A percentile compares a stretch with the other conserved stretches of the same genome.
Conservation (phyloP, 2,329 filamentous ascomycete genomes). For the Fusarium anguioides region DNA sequence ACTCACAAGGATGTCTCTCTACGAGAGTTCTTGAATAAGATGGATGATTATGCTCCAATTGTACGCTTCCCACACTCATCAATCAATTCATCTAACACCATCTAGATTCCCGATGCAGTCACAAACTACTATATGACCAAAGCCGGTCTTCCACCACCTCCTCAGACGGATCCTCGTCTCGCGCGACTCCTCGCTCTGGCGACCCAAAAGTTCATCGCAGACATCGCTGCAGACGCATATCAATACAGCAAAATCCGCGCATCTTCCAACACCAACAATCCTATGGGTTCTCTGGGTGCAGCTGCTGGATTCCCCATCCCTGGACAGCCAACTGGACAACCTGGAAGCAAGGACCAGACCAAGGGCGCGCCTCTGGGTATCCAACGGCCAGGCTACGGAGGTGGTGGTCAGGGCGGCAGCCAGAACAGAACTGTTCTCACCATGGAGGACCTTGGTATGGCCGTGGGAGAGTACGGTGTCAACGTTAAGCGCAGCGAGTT, state of each 20-base stretch:
- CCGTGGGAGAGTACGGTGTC: conserved; percentile 95
- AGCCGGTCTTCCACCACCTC: conserved; percentile 91
- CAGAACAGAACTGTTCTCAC: conserved; percentile 95
- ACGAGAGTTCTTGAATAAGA: conserved; percentile 92
- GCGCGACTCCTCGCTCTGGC: conserved; percentile 94
- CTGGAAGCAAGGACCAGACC: conserved; percentile 67
- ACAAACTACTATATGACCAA: conserved; percentile 98
- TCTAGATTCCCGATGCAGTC: conserved; percentile 90
- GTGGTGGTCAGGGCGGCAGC: conserved; percentile 87
- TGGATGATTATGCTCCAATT: conserved; percentile 98
- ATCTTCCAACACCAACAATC: conserved; percentile 89
- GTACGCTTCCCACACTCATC: conserved; percentile 63
- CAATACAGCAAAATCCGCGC: conserved; percentile 96
- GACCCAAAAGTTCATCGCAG: conserved; percentile 99
- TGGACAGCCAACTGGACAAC: conserved; percentile 69
- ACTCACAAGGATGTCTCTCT: conserved; percentile 92
- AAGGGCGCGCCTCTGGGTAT: conserved; percentile 74
- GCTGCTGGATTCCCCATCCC: conserved; percentile 75
- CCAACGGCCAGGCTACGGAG: conserved; percentile 83
- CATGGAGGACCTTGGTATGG: conserved; percentile 99
- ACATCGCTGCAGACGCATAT: conserved; percentile 96
- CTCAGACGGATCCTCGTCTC: conserved; percentile 88
- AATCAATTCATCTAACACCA: conserved; percentile 13
- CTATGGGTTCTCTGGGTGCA: conserved; percentile 86
- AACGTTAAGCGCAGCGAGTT: conserved; percentile 98